These are phyloP conservation scores for Tubosaeta sp. DNA, from an alignment of 768 basidiomycete genomes.

Conservation along the genomic window DNA sequence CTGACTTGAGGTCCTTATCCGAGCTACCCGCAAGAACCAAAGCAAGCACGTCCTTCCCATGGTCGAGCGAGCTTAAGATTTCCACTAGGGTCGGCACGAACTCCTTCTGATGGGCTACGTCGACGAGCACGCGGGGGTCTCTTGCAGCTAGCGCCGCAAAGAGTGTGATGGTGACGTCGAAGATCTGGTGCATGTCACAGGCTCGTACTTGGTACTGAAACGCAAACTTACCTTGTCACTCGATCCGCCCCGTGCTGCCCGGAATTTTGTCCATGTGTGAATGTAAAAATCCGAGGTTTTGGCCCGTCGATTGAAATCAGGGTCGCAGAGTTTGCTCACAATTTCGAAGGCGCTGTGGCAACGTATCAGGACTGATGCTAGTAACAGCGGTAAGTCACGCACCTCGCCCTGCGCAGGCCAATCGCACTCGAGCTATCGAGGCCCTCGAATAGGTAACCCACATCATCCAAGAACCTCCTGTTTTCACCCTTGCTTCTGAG, in stretches of 20 bases:
- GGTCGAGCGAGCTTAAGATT: constrained; percentile 33
- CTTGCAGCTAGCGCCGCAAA: constrained; percentile 62
- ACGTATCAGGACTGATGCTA: neutral
- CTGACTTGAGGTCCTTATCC: constrained; percentile 45
- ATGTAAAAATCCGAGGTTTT: constrained; percentile 70
- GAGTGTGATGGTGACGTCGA: constrained; percentile 60
- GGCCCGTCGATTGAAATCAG: constrained; percentile 74
- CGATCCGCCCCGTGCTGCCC: constrained; percentile 52
- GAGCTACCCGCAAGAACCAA: constrained; percentile 32
- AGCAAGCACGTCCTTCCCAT: constrained; percentile 47
- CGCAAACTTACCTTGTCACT: constrained; percentile 52
- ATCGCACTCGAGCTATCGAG: constrained; percentile 50
- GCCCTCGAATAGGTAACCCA: constrained; percentile 83
- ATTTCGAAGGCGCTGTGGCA: constrained; percentile 67
- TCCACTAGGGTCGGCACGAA: constrained; percentile 42
- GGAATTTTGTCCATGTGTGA: constrained; percentile 65
- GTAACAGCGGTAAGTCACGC: constrained; percentile 1
- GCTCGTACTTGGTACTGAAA: neutral
- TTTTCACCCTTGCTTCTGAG: constrained; percentile 77
- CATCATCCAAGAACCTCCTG: constrained; percentile 75
- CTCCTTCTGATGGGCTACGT: constrained; percentile 41
- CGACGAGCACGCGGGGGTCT: constrained; percentile 50
- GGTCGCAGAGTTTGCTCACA: constrained; percentile 65
- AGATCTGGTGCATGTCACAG: constrained; percentile 39
- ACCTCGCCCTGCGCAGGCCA: constrained; percentile 69